phyloP scores from a whole-genome alignment of 1,139 yeast species.

The Petasospora fabianii region DNA sequence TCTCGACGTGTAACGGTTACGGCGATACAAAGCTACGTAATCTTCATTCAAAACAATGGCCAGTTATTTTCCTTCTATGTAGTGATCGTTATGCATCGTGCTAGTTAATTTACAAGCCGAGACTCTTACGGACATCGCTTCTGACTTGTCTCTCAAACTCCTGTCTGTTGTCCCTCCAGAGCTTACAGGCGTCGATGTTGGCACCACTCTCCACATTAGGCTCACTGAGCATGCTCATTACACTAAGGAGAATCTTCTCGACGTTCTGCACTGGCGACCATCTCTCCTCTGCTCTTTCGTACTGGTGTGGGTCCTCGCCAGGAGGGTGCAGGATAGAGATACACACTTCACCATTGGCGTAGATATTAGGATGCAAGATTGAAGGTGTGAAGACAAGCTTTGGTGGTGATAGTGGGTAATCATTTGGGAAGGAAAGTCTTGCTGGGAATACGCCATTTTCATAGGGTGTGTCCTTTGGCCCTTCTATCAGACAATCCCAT shows the following conservation, averaged over 20 bases:
- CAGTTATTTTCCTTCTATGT: no score
- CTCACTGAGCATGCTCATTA: constrained; percentile 94
- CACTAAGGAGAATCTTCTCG: constrained; percentile 88
- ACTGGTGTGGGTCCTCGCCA: constrained; percentile 95
- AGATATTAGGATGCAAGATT: constrained; percentile 87
- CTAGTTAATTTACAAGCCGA: constrained; percentile 46
- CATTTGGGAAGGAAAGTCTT: constrained; percentile 72
- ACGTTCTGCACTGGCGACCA: constrained; percentile 98
- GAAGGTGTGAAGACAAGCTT: constrained; percentile 78
- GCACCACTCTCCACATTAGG: constrained; percentile 98
- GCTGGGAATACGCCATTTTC: constrained; percentile 95
- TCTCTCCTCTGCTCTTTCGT: constrained; percentile 91
- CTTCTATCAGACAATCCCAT: constrained; percentile 92
- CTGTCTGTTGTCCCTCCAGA: constrained; percentile 82
- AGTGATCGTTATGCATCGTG: neutral
- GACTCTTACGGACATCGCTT: constrained; percentile 58
- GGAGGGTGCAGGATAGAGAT: constrained; percentile 93
- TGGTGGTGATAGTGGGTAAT: constrained; percentile 93
- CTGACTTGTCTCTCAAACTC: constrained; percentile 65
- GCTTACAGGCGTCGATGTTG: constrained; percentile 90
- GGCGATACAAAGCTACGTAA: no score
- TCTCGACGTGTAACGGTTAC: no score
- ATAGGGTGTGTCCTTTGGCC: constrained; percentile 91
- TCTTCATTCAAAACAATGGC: no score
- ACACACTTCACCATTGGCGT: constrained; percentile 93